Conservation (phyloP, 2,329 filamentous ascomycete genomes). For the Talaromyces sp. region DNA sequence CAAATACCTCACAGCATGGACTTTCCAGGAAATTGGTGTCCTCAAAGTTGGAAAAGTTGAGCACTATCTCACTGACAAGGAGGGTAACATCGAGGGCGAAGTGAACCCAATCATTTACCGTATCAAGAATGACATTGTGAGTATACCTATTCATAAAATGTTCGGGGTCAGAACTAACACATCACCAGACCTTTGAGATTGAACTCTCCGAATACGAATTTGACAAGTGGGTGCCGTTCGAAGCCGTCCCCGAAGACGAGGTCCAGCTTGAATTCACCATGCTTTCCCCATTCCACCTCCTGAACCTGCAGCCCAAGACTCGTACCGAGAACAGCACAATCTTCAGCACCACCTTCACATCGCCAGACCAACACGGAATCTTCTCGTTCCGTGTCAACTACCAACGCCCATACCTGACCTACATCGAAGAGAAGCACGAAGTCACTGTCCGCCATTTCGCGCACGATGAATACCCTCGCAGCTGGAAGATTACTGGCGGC, state of each 20-base stretch:
- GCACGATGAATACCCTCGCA: constrained; percentile 92
- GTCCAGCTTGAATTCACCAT: constrained; percentile 97
- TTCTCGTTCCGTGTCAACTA: constrained; percentile 99
- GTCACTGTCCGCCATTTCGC: constrained; percentile 95
- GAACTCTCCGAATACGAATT: constrained; percentile 80
- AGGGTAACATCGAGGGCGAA: constrained; percentile 44
- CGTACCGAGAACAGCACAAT: constrained; percentile 64
- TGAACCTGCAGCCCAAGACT: constrained; percentile 60
- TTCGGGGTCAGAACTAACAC: background rate
- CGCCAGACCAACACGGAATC: constrained; percentile 97
- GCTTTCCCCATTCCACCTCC: constrained; percentile 94
- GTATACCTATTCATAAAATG: constrained; percentile 26
- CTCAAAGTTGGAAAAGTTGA: constrained; percentile 77
- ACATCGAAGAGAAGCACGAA: constrained; percentile 87
- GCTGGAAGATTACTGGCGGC: constrained; percentile 81
- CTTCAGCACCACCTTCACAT: constrained; percentile 70
- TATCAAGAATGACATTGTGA: constrained; percentile 92
- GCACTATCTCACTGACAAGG: constrained; percentile 61
- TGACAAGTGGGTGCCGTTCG: constrained; percentile 72
- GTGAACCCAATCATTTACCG: constrained; percentile 84
- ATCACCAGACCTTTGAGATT: constrained; percentile 70
- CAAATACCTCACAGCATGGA: constrained; percentile 82
- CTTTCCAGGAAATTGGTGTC: constrained; percentile 91
- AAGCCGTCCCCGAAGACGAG: constrained; percentile 62
- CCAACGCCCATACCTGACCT: constrained; percentile 86